These are phyloP conservation scores for Dendrobium huoshanense DNA, from an alignment of 106 monocot genomes.

Conservation along the genomic window DNA sequence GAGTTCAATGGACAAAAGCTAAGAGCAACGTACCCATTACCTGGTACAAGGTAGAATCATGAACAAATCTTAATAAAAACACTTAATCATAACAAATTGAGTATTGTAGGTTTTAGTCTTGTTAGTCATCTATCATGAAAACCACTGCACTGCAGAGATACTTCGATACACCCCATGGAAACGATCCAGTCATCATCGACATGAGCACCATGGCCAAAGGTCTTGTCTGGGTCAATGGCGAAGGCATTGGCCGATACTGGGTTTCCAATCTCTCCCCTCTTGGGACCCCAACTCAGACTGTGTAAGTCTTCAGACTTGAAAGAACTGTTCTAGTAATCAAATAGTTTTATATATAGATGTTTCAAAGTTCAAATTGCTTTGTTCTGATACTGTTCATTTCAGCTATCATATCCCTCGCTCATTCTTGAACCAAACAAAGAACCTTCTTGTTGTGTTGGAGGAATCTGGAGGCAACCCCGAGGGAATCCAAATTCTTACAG, in stretches of 20 bases:
- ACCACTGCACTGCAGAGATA: slow-evolving; percentile 26
- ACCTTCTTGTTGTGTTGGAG: slow-evolving; percentile 5
- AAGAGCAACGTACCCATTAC: slow-evolving; percentile 17
- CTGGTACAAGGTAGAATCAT: slow-evolving; percentile 45
- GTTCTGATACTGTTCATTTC: not conserved
- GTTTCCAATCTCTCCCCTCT: slow-evolving; percentile 53
- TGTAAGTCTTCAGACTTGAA: slow-evolving; percentile 25
- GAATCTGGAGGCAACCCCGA: slow-evolving; percentile 43
- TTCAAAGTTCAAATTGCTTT: not conserved
- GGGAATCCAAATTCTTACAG: slow-evolving; percentile 31
- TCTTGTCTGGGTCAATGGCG: slow-evolving; percentile 76
- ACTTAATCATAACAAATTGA: not conserved
- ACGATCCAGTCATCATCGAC: slow-evolving; percentile 67
- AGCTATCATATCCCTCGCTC: slow-evolving; percentile 55
- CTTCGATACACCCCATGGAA: slow-evolving; percentile 63
- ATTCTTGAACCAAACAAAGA: slow-evolving; percentile 33
- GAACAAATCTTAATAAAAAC: not conserved
- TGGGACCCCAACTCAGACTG: slow-evolving; percentile 56
- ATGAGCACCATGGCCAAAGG: slow-evolving; percentile 86
- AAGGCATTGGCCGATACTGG: slow-evolving; percentile 79
- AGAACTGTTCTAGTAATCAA: not conserved
- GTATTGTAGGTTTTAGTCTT: not conserved
- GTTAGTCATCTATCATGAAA: not conserved
- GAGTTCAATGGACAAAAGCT: slow-evolving; percentile 25
- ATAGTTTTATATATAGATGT: not conserved